phyloP scores from a whole-genome alignment of 2,329 filamentous ascomycete genomes.

The Pleoardoris graminearum region DNA sequence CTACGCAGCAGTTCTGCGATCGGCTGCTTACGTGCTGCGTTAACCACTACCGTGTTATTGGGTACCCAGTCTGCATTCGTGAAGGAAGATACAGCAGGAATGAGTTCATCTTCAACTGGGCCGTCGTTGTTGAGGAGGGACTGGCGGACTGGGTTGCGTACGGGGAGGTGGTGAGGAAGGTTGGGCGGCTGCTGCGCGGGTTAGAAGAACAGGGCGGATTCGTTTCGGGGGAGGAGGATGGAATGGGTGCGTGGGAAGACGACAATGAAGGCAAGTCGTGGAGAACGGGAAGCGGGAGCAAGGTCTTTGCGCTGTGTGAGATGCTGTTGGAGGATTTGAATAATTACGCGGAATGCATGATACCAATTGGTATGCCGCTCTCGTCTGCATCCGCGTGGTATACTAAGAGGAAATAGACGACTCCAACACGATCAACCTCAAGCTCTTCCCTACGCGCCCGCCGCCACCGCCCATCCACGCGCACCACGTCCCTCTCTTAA shows the following conservation, averaged over 20 bases:
- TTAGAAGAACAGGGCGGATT: conserved; percentile 92
- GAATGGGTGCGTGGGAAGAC: conserved; percentile 33
- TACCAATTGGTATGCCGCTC: conserved; percentile 76
- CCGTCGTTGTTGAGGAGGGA: conserved; percentile 73
- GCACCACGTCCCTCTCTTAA: conserved; percentile 87
- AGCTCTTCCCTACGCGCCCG: conserved; percentile 83
- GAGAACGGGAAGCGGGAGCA: conserved; percentile 46
- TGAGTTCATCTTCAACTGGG: conserved; percentile 99
- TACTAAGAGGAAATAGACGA: conserved; percentile 63
- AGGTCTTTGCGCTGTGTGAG: conserved; percentile 73
- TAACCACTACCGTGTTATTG: conserved; percentile 81
- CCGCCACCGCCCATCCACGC: conserved; percentile 76
- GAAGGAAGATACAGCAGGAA: conserved; percentile 84
- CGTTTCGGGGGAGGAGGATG: conserved; percentile 64
- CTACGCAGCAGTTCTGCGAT: conserved; percentile 92
- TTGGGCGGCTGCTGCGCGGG: conserved; percentile 82
- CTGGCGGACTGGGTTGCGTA: conserved; percentile 73
- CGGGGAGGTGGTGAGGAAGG: conserved; percentile 80
- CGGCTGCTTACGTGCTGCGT: conserved; percentile 76
- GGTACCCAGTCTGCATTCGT: conserved; percentile 82
- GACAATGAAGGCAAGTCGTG: conserved; percentile 31
- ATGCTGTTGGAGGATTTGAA: conserved; percentile 91
- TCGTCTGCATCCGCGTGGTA: background rate
- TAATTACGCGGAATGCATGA: conserved; percentile 98
- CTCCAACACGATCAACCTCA: conserved; percentile 93